Conservation (phyloP, 2,329 filamentous ascomycete species). For the Ophiostoma novo-ulmi region DNA sequence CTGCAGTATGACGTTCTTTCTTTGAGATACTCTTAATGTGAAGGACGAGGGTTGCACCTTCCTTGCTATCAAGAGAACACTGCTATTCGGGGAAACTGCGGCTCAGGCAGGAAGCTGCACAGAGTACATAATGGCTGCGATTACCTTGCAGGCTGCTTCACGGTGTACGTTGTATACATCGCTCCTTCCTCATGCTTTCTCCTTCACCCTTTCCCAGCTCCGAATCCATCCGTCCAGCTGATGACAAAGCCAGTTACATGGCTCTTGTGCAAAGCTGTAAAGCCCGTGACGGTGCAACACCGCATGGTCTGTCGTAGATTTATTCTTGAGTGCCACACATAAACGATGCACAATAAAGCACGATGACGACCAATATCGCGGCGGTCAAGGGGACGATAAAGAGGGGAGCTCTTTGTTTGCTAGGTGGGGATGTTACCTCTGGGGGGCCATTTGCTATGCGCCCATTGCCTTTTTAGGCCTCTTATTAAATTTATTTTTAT, state of each 20-base stretch:
- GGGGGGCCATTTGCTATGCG: no score
- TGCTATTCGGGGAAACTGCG: no score
- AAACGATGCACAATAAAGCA: background rate
- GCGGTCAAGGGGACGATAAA: background rate
- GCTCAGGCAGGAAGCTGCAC: no score
- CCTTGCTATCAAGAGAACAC: no score
- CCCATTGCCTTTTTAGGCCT: background rate
- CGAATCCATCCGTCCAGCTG: background rate
- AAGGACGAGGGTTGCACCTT: background rate
- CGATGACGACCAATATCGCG: background rate
- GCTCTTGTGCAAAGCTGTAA: background rate
- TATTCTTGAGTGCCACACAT: background rate
- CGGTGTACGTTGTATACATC: background rate
- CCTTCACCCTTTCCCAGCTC: background rate
- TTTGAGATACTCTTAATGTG: background rate
- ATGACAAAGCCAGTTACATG: background rate
- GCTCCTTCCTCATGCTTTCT: background rate
- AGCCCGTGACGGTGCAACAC: background rate
- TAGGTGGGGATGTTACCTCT: slow-evolving; percentile 11
- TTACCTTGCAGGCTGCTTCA: background rate
- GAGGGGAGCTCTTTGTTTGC: slow-evolving; percentile 20
- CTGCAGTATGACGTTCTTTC: background rate
- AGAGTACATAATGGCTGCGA: no score
- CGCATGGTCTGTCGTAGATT: background rate
- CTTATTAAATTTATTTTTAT: background rate